Conservation (phyloP, 164 flowering plant species). For the Magnolia sinica region DNA sequence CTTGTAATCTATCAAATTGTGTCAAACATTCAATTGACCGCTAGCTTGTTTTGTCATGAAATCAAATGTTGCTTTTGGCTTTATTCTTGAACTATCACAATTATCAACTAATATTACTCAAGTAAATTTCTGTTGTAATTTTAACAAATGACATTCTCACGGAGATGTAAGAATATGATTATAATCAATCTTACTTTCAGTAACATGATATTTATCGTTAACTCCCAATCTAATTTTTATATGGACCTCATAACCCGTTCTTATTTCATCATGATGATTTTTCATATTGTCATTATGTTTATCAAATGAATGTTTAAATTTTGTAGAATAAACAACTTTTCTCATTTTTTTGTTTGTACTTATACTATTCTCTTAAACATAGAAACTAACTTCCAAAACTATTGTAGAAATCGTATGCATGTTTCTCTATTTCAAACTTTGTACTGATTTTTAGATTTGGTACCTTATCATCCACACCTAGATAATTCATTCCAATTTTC, state of each 20-base stretch:
- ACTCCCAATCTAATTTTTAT: neutral
- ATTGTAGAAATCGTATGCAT: slow-evolving; percentile 9
- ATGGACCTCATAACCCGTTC: slow-evolving; percentile 3
- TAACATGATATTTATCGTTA: neutral
- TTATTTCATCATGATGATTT: neutral
- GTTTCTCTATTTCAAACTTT: neutral
- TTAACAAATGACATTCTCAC: neutral
- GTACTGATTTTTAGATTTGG: neutral
- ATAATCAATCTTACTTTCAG: neutral
- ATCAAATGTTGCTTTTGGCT: too few species aligned
- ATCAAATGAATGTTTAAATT: slow-evolving; percentile 1
- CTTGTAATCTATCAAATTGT: slow-evolving; percentile 1
- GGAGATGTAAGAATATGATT: neutral
- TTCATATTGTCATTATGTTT: neutral
- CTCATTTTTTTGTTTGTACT: neutral
- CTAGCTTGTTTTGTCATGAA: neutral
- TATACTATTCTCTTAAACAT: neutral
- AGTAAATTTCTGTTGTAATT: neutral
- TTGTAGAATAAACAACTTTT: slow-evolving; percentile 6
- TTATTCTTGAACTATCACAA: neutral
- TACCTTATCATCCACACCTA: neutral
- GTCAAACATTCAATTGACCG: neutral
- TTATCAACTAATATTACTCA: neutral
- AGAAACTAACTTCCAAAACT: neutral
- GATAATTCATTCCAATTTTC: too few species aligned